phyloP scores from a whole-genome alignment of 305 asterid genomes.

The Fraxinus albicans region DNA sequence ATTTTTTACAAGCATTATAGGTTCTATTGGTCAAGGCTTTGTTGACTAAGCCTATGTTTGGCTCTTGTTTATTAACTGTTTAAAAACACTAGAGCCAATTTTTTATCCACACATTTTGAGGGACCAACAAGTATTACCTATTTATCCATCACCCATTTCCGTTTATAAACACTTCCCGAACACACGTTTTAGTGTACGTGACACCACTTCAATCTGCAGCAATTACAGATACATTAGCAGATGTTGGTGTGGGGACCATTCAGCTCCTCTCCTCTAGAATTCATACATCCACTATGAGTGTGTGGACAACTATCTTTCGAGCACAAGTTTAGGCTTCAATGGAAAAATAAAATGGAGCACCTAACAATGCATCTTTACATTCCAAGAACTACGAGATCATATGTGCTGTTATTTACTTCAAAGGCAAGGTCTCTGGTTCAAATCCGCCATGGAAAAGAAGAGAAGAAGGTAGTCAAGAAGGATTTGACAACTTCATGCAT shows the following conservation, averaged over 20 bases:
- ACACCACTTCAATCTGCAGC: neutral
- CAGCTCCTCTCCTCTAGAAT: neutral
- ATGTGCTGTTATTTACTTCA: neutral
- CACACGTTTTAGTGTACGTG: neutral
- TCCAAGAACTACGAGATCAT: neutral
- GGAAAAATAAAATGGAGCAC: neutral
- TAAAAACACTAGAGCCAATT: neutral
- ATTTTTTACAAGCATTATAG: neutral
- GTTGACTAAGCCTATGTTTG: neutral
- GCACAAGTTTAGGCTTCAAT: neutral
- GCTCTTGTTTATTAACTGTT: neutral
- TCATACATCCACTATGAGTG: neutral
- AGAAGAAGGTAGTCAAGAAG: neutral
- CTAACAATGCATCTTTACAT: neutral
- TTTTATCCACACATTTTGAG: neutral
- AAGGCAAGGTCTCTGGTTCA: neutral
- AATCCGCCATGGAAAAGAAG: neutral
- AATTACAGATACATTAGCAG: neutral
- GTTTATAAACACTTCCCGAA: neutral
- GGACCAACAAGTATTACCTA: neutral
- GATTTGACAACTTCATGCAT: neutral
- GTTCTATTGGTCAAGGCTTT: neutral
- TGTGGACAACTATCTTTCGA: neutral
- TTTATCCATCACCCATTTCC: neutral
- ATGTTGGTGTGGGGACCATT: neutral